Percentiles rank a stretch among this genome's conserved stretches.
phyloP scores from a whole-genome alignment of 75 land plant genomes.

The Picea glauca region DNA sequence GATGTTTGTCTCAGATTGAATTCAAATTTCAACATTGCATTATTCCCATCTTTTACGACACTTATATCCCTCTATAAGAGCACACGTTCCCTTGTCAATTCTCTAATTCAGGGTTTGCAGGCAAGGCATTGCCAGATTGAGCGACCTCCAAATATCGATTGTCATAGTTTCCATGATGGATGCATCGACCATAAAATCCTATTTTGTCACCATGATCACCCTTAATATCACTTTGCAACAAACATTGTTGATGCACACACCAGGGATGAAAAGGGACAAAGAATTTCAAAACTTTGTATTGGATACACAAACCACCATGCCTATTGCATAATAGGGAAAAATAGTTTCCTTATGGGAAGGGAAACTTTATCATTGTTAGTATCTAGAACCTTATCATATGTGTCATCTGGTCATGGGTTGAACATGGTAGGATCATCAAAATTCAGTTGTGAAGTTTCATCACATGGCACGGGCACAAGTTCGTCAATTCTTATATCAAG shows the following conservation, averaged over 20 bases:
- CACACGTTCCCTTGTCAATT: conserved; percentile 47
- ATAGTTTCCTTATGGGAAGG: conserved; percentile 37
- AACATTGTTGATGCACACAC: conserved; percentile 87
- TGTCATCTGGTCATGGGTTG: too few relatives aligned
- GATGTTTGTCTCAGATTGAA: conserved; percentile 17
- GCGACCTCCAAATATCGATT: not conserved
- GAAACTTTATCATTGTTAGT: conserved; percentile 14
- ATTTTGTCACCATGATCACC: conserved; percentile 61
- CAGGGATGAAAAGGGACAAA: conserved; percentile 19
- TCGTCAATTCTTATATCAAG: too few relatives aligned
- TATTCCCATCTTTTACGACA: conserved; percentile 46
- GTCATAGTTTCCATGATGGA: conserved; percentile 42
- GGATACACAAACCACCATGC: conserved; percentile 73
- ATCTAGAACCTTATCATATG: too few relatives aligned
- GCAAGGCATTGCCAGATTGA: conserved; percentile 14
- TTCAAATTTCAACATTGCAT: conserved; percentile 19
- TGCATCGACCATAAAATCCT: conserved; percentile 74
- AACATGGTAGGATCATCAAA: too few relatives aligned
- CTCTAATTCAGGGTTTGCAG: not conserved
- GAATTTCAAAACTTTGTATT: conserved; percentile 60
- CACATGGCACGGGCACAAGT: too few relatives aligned
- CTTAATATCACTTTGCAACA: conserved; percentile 74
- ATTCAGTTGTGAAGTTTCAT: too few relatives aligned
- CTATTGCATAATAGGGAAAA: conserved; percentile 76
- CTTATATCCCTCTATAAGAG: conserved; percentile 76